Percentiles rank a stretch among this genome's conserved stretches.
Conservation (phyloP, 441 rosid species). For the Erodium moschatum region DNA sequence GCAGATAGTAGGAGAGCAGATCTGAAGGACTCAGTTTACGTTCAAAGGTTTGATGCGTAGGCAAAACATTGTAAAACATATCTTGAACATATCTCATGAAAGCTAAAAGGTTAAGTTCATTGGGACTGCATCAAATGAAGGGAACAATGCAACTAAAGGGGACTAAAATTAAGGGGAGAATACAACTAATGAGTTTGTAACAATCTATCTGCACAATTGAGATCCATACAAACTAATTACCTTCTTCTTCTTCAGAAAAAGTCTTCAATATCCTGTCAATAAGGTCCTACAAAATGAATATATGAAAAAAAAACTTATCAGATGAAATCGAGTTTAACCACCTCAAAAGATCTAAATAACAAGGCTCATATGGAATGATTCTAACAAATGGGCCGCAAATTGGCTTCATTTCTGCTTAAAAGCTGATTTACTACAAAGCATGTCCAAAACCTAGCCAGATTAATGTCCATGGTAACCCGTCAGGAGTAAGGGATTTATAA, state of each 20-base stretch:
- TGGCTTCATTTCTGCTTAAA: not conserved
- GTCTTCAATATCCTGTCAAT: constrained; percentile 61
- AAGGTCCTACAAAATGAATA: constrained; percentile 57
- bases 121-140: not conserved
- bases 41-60: not conserved
- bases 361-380: not conserved
- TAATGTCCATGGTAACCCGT: not conserved
- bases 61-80: not conserved
- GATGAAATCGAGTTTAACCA: not conserved
- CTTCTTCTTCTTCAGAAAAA: constrained; percentile 68
- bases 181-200: not conserved
- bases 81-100: not conserved
- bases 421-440: not conserved
- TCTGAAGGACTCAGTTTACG: constrained; percentile 1
- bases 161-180: not conserved
- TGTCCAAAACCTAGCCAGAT: not conserved
- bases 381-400: not conserved
- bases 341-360: not conserved
- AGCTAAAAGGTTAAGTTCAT: not conserved
- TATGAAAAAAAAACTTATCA: not conserved
- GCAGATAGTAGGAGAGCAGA: not conserved
- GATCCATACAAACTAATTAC: constrained; percentile 28
- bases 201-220: not conserved
- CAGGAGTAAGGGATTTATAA: not conserved
- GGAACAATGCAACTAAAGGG: not conserved